phyloP scores from a whole-genome alignment of 176 grass and related monocot species.

The Carex myosuroides region DNA sequence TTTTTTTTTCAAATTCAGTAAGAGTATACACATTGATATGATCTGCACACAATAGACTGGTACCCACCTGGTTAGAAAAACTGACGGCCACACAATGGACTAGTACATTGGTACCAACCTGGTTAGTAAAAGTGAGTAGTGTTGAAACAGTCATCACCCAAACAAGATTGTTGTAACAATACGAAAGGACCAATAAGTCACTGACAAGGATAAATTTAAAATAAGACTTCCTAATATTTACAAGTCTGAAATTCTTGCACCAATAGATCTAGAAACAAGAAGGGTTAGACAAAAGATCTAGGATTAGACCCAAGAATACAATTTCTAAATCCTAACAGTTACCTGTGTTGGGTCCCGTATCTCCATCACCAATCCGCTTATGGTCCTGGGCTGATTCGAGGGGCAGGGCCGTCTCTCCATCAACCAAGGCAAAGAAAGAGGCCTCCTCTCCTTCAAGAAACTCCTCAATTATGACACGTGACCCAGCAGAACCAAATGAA shows the following conservation, averaged over 20 bases:
- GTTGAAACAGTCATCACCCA: background rate
- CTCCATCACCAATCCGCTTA: conserved; percentile 84
- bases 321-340: background rate
- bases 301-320: background rate
- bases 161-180: background rate
- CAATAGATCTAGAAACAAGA: background rate
- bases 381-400: conserved; percentile 94
- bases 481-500: conserved; percentile 77
- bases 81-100: background rate
- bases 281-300: background rate
- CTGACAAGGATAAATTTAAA: background rate
- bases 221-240: background rate
- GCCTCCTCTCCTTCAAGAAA: conserved; percentile 93
- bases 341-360: conserved; percentile 75
- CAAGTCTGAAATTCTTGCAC: background rate
- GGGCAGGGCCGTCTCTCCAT: conserved; percentile 68
- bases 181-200: background rate
- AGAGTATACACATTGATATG: background rate
- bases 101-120: background rate
- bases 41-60: background rate
- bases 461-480: conserved; percentile 71
- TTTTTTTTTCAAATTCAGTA: background rate
- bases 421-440: conserved; percentile 93
- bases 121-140: background rate
- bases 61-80: background rate